Percentiles rank a stretch among this genome's conserved stretches.
phyloP scores from a whole-genome alignment of 2,329 filamentous ascomycete genomes.

The Claviceps fusiformis region DNA sequence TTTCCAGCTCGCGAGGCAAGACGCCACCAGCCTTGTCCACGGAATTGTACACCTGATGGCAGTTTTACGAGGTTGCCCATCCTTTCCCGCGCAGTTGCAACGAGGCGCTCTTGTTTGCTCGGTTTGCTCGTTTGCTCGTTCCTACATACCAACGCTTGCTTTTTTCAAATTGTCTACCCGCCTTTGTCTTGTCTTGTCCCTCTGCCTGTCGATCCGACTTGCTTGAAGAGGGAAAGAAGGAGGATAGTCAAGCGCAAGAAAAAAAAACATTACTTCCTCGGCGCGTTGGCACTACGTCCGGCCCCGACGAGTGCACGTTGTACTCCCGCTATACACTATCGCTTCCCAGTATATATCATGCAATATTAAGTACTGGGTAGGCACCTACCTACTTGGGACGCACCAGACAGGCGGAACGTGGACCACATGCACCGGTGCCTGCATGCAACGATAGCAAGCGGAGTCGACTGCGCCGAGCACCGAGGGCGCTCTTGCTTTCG shows the following conservation, averaged over 20 bases:
- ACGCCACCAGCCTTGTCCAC: neutral
- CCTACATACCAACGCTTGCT: too few species aligned
- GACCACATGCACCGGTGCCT: neutral
- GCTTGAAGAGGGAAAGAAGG: too few species aligned
- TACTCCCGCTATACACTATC: neutral
- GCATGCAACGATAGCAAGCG: neutral
- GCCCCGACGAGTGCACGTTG: neutral
- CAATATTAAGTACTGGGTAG: neutral
- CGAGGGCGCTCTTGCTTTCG: neutral
- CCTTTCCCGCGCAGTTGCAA: neutral
- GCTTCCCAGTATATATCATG: too few species aligned
- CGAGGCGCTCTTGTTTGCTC: too few species aligned
- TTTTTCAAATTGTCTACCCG: too few species aligned
- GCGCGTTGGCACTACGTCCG: too few species aligned
- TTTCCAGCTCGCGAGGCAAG: neutral
- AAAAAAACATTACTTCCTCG: too few species aligned
- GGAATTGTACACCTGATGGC: too few species aligned
- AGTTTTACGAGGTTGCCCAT: too few species aligned
- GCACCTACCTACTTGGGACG: neutral
- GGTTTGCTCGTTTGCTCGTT: too few species aligned
- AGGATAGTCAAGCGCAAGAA: neutral
- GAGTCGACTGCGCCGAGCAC: neutral
- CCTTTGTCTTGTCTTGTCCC: neutral
- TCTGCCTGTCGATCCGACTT: too few species aligned
- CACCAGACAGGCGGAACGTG: neutral